Evolutionary conservation across 768 basidiomycete species (phyloP), one percentile per base, ranked within the genome.

Genomic region (Mrakia gelida): DNA sequence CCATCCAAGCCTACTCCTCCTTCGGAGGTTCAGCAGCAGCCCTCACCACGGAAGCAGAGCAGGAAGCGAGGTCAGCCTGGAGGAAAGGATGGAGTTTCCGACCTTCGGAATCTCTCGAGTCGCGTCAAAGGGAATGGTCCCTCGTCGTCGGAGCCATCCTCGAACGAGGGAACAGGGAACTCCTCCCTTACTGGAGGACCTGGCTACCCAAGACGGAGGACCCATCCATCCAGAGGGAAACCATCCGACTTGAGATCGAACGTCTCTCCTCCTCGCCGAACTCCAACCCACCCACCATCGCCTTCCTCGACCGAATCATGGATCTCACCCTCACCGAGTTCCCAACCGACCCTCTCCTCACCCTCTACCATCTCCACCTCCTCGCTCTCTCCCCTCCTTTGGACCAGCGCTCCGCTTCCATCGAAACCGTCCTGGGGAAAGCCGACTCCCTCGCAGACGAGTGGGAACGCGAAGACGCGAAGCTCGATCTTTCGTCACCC

Each of bases 121-220:
- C 41, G 34, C 67, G 67, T 41, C 34, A 21, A n/a, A 70, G 34
- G 26, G 67, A 70, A 43, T 70, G 67, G 67, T 26, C 26, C 15
- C 38, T 70, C 38, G 67, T 70, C 67, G 67, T 70, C 23, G 67
- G 67, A n/a, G 34, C 67, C 38, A 23, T 70, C 34, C 34, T 70
- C 34, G 38, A 41, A 11, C 38, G 67, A 41, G 67, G 38, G 9
- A 70, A 45, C 41, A 45, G 41, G 38, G 67, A 70, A 16, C 18
- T 70, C 38, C 38, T 70, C 7, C 67, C 67, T n/a, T 70, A 45
- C 26, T 70, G 41, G 41, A 34, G 67, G 45, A 11, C 67, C 15
- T 70, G 67, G 67, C 34, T 70, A 43, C 67, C 67, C 41, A 70
- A 70, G 67, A 70, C 67, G 38, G 67, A 41, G 34, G 38, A 70